Conservation (phyloP, 75 land plant genomes). For the Gnetum montanum region DNA sequence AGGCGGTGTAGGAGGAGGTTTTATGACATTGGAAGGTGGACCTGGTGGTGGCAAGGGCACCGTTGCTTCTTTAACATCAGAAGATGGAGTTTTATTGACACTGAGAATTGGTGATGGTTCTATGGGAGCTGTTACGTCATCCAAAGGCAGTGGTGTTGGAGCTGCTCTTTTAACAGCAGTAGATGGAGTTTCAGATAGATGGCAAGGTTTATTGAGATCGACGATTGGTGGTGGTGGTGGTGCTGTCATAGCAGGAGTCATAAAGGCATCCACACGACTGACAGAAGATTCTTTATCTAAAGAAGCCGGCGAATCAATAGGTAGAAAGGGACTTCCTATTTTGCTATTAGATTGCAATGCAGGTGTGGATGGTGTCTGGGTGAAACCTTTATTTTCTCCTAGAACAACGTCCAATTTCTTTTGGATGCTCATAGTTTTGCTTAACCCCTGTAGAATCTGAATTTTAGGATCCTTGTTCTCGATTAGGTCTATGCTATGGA, state of each 20-base stretch:
- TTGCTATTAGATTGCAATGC: constrained; percentile 16
- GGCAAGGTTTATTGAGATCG: constrained; percentile 4
- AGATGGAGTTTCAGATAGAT: background rate
- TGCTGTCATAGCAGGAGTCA: constrained; percentile 12
- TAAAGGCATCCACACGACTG: background rate
- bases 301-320: constrained; percentile 12
- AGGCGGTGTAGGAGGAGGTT: constrained; percentile 16
- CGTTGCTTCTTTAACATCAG: no score
- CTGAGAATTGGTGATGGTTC: constrained; percentile 10
- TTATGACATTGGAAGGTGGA: constrained; percentile 10
- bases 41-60: constrained; percentile 22
- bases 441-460: constrained; percentile 52
- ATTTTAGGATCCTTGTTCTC: constrained; percentile 61
- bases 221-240: constrained; percentile 11
- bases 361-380: constrained; percentile 16
- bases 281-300: constrained; percentile 7
- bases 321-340: background rate
- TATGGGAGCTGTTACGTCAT: constrained; percentile 15
- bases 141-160: constrained; percentile 10
- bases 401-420: constrained; percentile 23
- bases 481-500: constrained; percentile 67
- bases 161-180: constrained; percentile 3
- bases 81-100: constrained; percentile 8
- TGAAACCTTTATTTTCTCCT: constrained; percentile 2
- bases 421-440: constrained; percentile 18